Evolutionary conservation across 768 basidiomycete species (phyloP).

Genomic region (Kwoniella bestiolae): DNA sequence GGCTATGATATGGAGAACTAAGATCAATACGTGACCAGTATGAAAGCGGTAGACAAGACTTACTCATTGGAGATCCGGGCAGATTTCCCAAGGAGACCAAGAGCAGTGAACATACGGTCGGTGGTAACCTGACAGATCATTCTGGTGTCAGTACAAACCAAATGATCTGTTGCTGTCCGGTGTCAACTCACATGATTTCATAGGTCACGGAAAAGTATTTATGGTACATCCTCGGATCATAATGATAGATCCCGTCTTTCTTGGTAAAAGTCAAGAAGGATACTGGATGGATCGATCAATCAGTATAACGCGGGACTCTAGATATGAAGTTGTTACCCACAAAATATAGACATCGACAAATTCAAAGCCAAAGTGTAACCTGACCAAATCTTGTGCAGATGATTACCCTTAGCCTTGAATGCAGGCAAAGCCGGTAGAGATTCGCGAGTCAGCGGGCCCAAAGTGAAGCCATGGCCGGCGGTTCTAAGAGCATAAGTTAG

Average conservation of each 20-base stretch:
- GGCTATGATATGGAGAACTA: background rate
- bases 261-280: background rate
- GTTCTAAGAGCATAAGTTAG: background rate
- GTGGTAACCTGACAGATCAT: constrained; percentile 1
- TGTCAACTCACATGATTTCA: constrained; percentile 9
- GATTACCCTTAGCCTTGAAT: background rate
- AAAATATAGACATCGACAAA: background rate
- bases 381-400: constrained; percentile 1
- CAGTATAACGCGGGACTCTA: background rate
- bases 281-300: background rate
- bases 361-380: background rate
- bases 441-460: background rate
- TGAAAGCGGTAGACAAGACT: background rate
- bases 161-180: background rate
- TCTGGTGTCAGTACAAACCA: background rate
- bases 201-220: constrained; percentile 6
- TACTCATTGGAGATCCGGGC: background rate
- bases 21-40: background rate
- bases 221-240: constrained; percentile 1
- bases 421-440: background rate
- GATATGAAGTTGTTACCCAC: background rate
- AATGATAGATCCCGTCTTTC: constrained; percentile 9
- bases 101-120: background rate
- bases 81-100: background rate
- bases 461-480: background rate